Percentiles rank a stretch among this genome's conserved stretches.
Evolutionary conservation across 352 stramenopile genomes (phyloP).

Genomic region (Globisporangium mamillatum): DNA sequence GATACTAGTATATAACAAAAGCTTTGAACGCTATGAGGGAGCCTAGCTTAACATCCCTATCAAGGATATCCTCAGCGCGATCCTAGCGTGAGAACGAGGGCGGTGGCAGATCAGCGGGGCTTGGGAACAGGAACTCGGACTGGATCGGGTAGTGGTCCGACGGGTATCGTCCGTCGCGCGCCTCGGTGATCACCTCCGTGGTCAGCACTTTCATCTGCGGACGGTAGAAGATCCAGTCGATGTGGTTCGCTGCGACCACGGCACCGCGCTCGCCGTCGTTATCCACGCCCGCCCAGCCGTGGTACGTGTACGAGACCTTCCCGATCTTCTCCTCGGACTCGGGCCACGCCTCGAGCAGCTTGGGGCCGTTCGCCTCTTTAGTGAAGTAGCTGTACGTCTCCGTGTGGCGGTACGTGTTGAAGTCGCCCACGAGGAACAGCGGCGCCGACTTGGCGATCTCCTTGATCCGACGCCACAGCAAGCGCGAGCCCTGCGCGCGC

Average conservation of each 20-base stretch:
- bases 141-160: slow-evolving; percentile 89
- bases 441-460: slow-evolving; percentile 42
- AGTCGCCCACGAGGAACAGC: slow-evolving; percentile 80
- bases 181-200: slow-evolving; percentile 82
- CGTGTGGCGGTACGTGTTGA: slow-evolving; percentile 85
- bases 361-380: slow-evolving; percentile 44
- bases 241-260: slow-evolving; percentile 74
- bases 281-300: slow-evolving; percentile 82
- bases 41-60: slow-evolving; percentile 1
- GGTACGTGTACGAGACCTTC: slow-evolving; percentile 83
- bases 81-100: not conserved
- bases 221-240: slow-evolving; percentile 88
- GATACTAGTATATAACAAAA: slow-evolving; percentile 4
- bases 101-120: slow-evolving; percentile 49
- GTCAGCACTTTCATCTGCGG: slow-evolving; percentile 71
- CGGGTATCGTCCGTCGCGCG: slow-evolving; percentile 75
- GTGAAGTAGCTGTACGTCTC: slow-evolving; percentile 83
- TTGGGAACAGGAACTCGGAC: slow-evolving; percentile 73
- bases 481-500: slow-evolving; percentile 46
- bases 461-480: slow-evolving; percentile 70
- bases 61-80: not conserved
- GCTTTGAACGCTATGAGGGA: not conserved
- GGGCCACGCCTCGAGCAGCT: slow-evolving; percentile 73
- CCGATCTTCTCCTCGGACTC: slow-evolving; percentile 66
- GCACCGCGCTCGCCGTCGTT: slow-evolving; percentile 74